A percentile compares a stretch with the other conserved stretches of the same genome.
Conservation (phyloP, 2,329 filamentous ascomycete species). For the Pseudocercospora fijiensis region DNA sequence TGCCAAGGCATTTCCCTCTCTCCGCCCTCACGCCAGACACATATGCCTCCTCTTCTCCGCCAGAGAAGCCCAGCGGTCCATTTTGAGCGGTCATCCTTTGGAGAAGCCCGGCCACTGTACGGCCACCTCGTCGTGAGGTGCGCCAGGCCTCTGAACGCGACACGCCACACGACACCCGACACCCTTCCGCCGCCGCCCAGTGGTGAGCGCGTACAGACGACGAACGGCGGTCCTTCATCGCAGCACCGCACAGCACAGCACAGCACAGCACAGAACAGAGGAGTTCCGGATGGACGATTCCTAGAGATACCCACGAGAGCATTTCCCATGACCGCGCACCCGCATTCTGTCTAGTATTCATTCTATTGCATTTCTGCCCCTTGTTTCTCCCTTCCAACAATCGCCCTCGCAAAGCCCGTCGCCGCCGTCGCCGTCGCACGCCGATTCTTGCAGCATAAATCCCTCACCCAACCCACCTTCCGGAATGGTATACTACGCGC, state of each 20-base stretch:
- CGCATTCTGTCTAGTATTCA: constrained; percentile 14
- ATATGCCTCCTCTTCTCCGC: not conserved
- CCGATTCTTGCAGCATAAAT: constrained; percentile 12
- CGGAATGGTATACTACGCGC: constrained; percentile 15
- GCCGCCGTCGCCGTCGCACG: constrained; percentile 5
- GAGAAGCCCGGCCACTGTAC: constrained; percentile 5
- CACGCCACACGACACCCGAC: too few relatives aligned
- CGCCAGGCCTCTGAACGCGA: constrained; percentile 13
- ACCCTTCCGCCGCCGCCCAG: constrained; percentile 9
- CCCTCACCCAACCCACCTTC: constrained; percentile 10
- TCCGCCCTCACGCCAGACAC: not conserved
- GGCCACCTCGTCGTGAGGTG: constrained; percentile 7
- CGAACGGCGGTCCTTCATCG: not conserved
- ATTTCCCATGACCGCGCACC: constrained; percentile 5
- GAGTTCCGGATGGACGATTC: constrained; percentile 26
- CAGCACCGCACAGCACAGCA: not conserved
- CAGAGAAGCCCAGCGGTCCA: not conserved
- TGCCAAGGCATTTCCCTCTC: not conserved
- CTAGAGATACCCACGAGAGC: constrained; percentile 23
- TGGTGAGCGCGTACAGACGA: constrained; percentile 8
- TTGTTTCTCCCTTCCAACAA: constrained; percentile 10
- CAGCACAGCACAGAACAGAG: constrained; percentile 15
- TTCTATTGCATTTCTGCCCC: not conserved
- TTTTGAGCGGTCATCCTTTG: constrained; percentile 1
- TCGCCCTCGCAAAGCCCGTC: constrained; percentile 14